Evolutionary conservation across 108 stramenopile genomes (phyloP).

Genomic region (Cyclostephanos tholiformis): DNA sequence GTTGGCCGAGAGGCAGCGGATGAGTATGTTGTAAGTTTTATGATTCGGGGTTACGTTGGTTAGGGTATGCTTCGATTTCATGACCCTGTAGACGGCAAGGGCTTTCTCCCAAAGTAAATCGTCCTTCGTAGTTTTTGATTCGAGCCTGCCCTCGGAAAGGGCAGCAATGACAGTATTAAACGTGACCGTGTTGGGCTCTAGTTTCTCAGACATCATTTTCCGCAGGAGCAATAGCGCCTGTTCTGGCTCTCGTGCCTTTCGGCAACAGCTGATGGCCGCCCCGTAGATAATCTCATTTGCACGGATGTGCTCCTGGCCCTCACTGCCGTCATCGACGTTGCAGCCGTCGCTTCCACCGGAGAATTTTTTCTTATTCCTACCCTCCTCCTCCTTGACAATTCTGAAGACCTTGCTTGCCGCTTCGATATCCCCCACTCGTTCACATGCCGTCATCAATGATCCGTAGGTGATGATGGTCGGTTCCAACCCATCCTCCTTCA

Average conservation of each 20-base stretch:
- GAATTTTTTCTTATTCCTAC: background rate
- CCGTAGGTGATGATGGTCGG: constrained; percentile 81
- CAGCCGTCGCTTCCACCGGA: constrained; percentile 8
- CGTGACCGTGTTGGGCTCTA: constrained; percentile 77
- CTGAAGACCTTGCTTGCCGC: constrained; percentile 67
- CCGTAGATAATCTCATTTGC: constrained; percentile 85
- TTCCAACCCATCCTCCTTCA: constrained; percentile 58
- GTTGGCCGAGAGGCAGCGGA: constrained; percentile 62
- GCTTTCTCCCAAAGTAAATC: constrained; percentile 56
- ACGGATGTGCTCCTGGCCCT: constrained; percentile 23
- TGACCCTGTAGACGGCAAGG: constrained; percentile 65
- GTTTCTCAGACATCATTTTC: constrained; percentile 76
- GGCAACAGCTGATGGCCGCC: constrained; percentile 80
- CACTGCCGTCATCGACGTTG: constrained; percentile 5
- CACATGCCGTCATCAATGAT: constrained; percentile 83
- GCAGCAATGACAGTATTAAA: constrained; percentile 81
- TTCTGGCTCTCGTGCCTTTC: constrained; percentile 70
- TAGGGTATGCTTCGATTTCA: constrained; percentile 54
- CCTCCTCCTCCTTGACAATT: constrained; percentile 56
- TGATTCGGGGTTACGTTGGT: constrained; percentile 58
- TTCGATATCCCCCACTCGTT: constrained; percentile 67
- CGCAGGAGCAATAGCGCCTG: constrained; percentile 63
- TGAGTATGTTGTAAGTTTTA: constrained; percentile 76
- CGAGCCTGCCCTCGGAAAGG: constrained; percentile 52
- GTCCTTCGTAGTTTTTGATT: constrained; percentile 16